Conservation (phyloP, 441 rosid species). For the Erodium moschatum region DNA sequence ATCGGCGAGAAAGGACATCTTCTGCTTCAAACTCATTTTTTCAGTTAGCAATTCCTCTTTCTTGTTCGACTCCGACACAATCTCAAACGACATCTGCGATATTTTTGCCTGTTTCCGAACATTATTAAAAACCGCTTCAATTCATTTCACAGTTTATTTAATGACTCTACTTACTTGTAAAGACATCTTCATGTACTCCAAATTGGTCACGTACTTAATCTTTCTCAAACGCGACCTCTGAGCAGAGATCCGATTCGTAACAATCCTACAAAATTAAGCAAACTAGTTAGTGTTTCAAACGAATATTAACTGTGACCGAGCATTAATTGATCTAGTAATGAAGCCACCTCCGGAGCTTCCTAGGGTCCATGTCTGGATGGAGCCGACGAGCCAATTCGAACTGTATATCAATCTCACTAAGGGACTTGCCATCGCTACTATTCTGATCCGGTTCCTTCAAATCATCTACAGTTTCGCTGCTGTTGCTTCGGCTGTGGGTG, state of each 20-base stretch:
- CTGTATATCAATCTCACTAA: background rate
- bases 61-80: background rate
- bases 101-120: background rate
- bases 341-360: background rate
- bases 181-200: background rate
- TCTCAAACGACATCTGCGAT: background rate
- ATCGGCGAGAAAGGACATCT: background rate
- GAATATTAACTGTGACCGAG: background rate
- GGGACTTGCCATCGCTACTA: background rate
- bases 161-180: background rate
- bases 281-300: background rate
- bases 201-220: slow-evolving; percentile 4
- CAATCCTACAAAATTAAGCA: background rate
- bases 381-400: slow-evolving; percentile 6
- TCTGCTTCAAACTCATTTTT: background rate
- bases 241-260: slow-evolving; percentile 5
- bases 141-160: no score
- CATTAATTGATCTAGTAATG: background rate
- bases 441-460: background rate
- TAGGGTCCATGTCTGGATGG: slow-evolving; percentile 4
- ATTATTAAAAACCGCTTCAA: background rate
- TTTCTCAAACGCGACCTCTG: slow-evolving; percentile 5
- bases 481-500: slow-evolving; percentile 1
- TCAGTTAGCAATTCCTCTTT: background rate
- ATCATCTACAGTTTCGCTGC: background rate